Evolutionary conservation across 148 eudicot genomes (phyloP), one percentile per base, ranked within the genome.

Genomic region (Drosera capensis): DNA sequence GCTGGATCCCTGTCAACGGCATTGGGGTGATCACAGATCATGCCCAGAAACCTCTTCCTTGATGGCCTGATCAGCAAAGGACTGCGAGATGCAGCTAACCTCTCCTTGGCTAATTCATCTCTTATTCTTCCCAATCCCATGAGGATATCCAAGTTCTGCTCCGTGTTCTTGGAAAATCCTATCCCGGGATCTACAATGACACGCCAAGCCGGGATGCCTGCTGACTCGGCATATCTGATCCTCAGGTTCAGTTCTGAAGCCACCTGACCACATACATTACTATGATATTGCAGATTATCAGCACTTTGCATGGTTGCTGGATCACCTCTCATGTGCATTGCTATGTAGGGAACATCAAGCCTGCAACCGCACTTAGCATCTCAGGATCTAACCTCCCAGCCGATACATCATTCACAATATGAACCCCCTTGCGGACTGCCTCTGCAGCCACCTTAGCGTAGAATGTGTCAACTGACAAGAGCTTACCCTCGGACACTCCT

Each of bases 281-380:
- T 63, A n/a, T n/a, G n/a, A 40, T 90, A 90, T 20, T 40, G 57
- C 52, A 90, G 59, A 50, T 81, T 81, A 20, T 78, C 75, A 0
- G 48, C 49, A 35, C 52, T 80, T 56, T 85, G 99, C 99, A 90
- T 90, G 13, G 95, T 73, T 20, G 56, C 52, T 8, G 95, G 97
- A 42, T 84, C 76, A 21, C 97, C 97, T 60, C 97, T 76, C 97
- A 90, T 90, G 62, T 90, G 97, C 97, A 90, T 81, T 14, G 69
- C 68, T 36, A 81, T 34, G 26, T 90, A 90, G 5, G 95, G 95
- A 14, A 85, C 82, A 35, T 62, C 43, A 29, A 85, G 84, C 45
- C 60, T 14, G 88, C 72, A 46, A 90, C 63, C 12, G 72, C 73
- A 20, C 51, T 62, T 17, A 65, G 50, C 95, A 90, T 90, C 23